A percentile compares a stretch with the other conserved stretches of the same genome.
Evolutionary conservation across 768 basidiomycete genomes (phyloP).

Genomic region (Panus rudis): DNA sequence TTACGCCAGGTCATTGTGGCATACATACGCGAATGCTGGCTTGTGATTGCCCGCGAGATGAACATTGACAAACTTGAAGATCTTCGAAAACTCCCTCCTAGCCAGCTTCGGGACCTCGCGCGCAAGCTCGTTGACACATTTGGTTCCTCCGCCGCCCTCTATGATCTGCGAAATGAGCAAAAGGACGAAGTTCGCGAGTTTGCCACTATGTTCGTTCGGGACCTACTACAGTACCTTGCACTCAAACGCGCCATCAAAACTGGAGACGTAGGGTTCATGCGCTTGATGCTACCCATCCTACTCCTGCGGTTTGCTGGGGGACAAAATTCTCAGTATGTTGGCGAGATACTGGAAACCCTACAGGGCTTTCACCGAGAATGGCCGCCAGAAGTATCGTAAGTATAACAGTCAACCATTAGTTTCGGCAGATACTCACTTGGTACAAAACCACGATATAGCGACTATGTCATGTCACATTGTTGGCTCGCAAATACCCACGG

Average conservation of each 20-base stretch:
- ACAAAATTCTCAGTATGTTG: slow-evolving; percentile 27
- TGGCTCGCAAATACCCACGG: slow-evolving; percentile 10
- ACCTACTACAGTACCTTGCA: slow-evolving; percentile 10
- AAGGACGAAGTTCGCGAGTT: slow-evolving; percentile 6
- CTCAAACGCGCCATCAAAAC: slow-evolving; percentile 8
- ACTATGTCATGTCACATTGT: slow-evolving; percentile 3
- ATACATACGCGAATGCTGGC: slow-evolving; percentile 25
- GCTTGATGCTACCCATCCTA: slow-evolving; percentile 24
- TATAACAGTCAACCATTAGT: no score
- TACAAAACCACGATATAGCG: no score
- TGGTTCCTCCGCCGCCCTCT: slow-evolving; percentile 26
- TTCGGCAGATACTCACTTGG: no score
- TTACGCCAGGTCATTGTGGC: slow-evolving; percentile 31
- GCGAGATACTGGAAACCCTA: slow-evolving; percentile 28
- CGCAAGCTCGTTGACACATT: slow-evolving; percentile 17
- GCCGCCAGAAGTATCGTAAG: slow-evolving; percentile 17
- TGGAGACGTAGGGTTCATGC: slow-evolving; percentile 30
- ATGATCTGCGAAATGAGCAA: slow-evolving; percentile 12
- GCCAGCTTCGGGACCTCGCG: slow-evolving; percentile 22
- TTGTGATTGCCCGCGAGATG: slow-evolving; percentile 24
- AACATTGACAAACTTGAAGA: slow-evolving; percentile 19
- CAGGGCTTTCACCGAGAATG: slow-evolving; percentile 26
- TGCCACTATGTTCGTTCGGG: slow-evolving; percentile 4
- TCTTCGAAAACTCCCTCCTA: slow-evolving; percentile 20
- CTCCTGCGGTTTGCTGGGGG: slow-evolving; percentile 29